Evolutionary conservation across 108 stramenopile species (phyloP), one percentile per base, ranked within the genome.

Genomic region (Nitzschia sp.): DNA sequence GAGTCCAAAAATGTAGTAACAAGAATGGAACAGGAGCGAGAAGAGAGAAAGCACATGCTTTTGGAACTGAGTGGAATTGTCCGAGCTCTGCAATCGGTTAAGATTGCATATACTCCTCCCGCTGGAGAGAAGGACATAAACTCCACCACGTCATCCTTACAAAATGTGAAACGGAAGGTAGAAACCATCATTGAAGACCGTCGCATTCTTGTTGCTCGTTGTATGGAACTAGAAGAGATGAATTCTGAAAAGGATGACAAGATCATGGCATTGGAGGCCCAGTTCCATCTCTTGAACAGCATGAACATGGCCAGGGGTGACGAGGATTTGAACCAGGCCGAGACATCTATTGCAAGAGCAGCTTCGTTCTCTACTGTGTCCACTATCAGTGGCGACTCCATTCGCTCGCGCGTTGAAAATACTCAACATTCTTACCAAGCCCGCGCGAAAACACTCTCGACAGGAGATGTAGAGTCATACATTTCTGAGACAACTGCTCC

Each of bases 131-230:
- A 21, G 14, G 19, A 15, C 10, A 21, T 8, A 19, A 17, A 11
- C 19, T 21, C 34, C 41, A 34, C 46, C 3, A 53, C 40, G 8
- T 14, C 14, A 3, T 29, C 51, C 7, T 51, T 75, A 8, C 42
- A 68, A 7, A 68, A 76, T 43, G 57, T 76, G 51, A 68, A 76
- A 53, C 17, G 22, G 10, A 70, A 70, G 25, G 57, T 76, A 1
- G 69, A 69, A 51, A 58, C 63, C 0, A 76, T 76, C 14, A 69
- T 63, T 48, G 43, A 58, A 41, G 69, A 76, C 42, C 68, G 75
- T 14, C 43, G 41, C 14, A n/a, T 50, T 19, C 61, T 76, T n/a
- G 55, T 64, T 17, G 25, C 25, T 41, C 41, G 50, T 17, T 76
- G 75, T 41, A 15, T 41, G 14, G 55, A 65, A 19, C 26, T 76